Conservation (phyloP, 805 yeast species). For the Pichia heedii region DNA sequence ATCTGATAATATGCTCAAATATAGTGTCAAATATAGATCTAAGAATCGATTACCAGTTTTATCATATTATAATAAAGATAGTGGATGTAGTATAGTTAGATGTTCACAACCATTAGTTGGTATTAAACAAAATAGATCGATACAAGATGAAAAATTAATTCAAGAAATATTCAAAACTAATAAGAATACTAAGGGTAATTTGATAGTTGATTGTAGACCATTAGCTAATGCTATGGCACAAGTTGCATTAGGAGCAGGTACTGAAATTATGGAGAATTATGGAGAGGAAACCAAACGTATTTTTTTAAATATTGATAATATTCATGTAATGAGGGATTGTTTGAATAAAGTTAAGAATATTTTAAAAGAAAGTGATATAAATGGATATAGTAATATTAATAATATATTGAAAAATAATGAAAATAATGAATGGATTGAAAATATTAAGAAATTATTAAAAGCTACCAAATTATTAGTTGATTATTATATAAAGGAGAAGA, state of each 20-base stretch:
- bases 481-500: conserved; percentile 72
- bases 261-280: conserved; percentile 84
- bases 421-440: conserved; percentile 70
- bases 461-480: conserved; percentile 73
- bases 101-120: conserved; percentile 94
- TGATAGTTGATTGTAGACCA: conserved; percentile 89
- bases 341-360: conserved; percentile 52
- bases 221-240: conserved; percentile 94
- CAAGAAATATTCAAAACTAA: conserved; percentile 65
- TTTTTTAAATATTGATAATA: conserved; percentile 87
- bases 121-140: conserved; percentile 72
- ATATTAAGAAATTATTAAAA: conserved; percentile 56
- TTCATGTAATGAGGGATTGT: conserved; percentile 90
- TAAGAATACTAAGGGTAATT: conserved; percentile 31
- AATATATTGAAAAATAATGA: conserved; percentile 31
- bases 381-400: too few species aligned
- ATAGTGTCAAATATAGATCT: conserved; percentile 80
- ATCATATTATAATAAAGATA: conserved; percentile 62
- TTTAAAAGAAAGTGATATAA: conserved; percentile 57
- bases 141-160: conserved; percentile 84
- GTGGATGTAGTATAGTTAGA: conserved; percentile 72
- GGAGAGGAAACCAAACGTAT: conserved; percentile 46
- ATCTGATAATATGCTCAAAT: conserved; percentile 72
- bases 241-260: conserved; percentile 96
- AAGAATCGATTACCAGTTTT: conserved; percentile 78